phyloP scores from a whole-genome alignment of 2,329 filamentous ascomycete species.

The Nigrograna mackinnonii region DNA sequence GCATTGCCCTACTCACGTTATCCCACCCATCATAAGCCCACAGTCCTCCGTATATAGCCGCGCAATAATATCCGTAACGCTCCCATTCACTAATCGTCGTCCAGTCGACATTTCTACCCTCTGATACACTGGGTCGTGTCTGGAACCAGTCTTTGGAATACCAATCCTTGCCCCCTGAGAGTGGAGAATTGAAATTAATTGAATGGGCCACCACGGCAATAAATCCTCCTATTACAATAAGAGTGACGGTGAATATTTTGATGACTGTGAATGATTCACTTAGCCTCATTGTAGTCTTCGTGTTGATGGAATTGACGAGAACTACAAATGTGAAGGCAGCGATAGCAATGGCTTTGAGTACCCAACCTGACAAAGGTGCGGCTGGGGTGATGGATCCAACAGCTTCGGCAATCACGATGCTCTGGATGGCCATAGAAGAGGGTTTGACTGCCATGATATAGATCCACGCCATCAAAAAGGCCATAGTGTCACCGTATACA shows the following conservation, averaged over 20 bases:
- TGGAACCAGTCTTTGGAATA: conserved; percentile 59
- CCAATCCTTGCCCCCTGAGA: conserved; percentile 38
- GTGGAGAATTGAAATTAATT: conserved; percentile 26
- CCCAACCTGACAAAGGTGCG: conserved; percentile 15
- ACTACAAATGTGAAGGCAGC: conserved; percentile 44
- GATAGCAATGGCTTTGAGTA: conserved; percentile 42
- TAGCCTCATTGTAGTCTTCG: conserved; percentile 42
- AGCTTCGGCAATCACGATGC: conserved; percentile 61
- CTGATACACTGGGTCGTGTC: conserved; percentile 54
- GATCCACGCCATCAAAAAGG: conserved; percentile 68
- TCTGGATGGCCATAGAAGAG: conserved; percentile 65
- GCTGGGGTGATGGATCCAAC: conserved; percentile 55
- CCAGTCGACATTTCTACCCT: conserved; percentile 41
- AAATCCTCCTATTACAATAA: conserved; percentile 35
- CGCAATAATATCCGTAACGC: conserved; percentile 61
- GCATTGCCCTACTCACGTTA: conserved; percentile 50
- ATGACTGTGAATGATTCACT: conserved; percentile 48
- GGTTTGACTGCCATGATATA: conserved; percentile 69
- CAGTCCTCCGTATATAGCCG: conserved; percentile 64
- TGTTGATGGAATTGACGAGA: conserved; percentile 49
- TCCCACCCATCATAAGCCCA: conserved; percentile 72
- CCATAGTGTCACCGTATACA: conserved; percentile 63
- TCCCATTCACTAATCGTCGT: conserved; percentile 57
- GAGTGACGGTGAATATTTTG: conserved; percentile 35
- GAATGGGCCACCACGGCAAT: conserved; percentile 33